Conservation (phyloP, 129 eudicot species). For the Artemisia annua region DNA sequence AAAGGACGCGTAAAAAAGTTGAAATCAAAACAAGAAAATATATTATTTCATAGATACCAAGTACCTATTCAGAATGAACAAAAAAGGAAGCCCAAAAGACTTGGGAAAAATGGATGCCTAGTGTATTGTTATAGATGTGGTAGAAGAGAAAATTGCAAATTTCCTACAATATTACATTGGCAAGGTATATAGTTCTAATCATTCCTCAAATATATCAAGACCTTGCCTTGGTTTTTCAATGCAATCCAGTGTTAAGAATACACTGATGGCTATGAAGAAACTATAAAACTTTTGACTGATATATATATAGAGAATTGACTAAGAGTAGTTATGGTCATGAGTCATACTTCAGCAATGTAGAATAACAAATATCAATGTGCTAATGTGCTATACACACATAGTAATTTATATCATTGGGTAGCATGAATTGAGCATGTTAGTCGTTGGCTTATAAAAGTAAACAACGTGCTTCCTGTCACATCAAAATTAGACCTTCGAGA, state of each 20-base stretch:
- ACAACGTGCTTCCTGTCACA: too few relatives aligned
- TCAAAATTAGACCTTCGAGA: too few relatives aligned
- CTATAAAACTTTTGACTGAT: not conserved
- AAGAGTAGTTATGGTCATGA: not conserved
- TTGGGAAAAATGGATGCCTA: constrained; percentile 5
- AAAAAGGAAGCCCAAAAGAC: not conserved
- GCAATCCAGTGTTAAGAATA: not conserved
- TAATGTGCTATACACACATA: not conserved
- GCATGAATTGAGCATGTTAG: not conserved
- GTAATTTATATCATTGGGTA: not conserved
- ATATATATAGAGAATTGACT: not conserved
- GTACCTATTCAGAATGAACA: constrained; percentile 12
- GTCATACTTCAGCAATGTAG: not conserved
- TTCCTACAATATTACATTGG: constrained; percentile 7
- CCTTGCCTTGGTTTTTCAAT: constrained; percentile 8
- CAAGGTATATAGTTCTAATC: constrained; percentile 3
- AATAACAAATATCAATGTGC: not conserved
- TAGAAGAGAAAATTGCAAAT: constrained; percentile 7
- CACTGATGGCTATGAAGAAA: not conserved
- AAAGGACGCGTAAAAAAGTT: not conserved
- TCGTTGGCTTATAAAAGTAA: too few relatives aligned
- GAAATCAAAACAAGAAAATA: constrained; percentile 4
- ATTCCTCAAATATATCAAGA: not conserved
- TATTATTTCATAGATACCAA: not conserved
- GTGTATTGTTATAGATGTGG: not conserved